Base-by-base conservation (phyloP, 139 green algal genomes). In the Volvox africanus region DNA sequence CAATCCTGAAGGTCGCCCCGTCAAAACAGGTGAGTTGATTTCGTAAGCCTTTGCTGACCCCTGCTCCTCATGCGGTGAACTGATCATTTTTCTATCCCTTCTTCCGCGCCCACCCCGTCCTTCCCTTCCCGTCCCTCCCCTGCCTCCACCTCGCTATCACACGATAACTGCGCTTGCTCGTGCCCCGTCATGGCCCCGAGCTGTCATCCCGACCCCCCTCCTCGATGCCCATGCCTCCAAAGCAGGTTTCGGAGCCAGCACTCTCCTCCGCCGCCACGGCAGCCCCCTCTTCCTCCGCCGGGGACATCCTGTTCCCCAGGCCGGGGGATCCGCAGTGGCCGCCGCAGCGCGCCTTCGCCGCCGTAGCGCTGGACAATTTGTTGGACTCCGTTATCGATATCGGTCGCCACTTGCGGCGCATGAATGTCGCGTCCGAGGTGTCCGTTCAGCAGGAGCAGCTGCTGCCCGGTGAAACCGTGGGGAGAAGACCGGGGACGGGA, bases 361-460 rank as follows among this genome's bases (percentile, higher is more conserved):
- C 86, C n/a, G 33, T 94, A 5, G 69, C 86, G 2, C 86, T 93
- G 62, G 86, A 88, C 32, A 92, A 93, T 33, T 16, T 92, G 37
- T n/a, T 85, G 50, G 92, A 94, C 80, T 89, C 86, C 22, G 86
- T 91, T 35, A 62, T 85, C 17, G 92, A 94, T 81, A 50, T 94
- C 36, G 69, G 55, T 6, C 84, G 91, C 13, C 88, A 92, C 69
- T 35, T 88, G 32, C 30, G 88, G 24, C 77, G 61, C 36, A 84
- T 80, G 35, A 81, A 78, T 50, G 30, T 61, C 0, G 87, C 75
- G 71, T 55, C 85, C 14, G 35, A 69, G 55, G 69, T 50, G 1
- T 37, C 33, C 6, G 36, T 30, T 21, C 21, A 33, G 81, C 44
- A 89, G 81, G 67, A 79, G 36, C 32, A 77, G 36, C 77, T 77